phyloP scores from a whole-genome alignment of 768 basidiomycete genomes.

The Tricholomella constricta region DNA sequence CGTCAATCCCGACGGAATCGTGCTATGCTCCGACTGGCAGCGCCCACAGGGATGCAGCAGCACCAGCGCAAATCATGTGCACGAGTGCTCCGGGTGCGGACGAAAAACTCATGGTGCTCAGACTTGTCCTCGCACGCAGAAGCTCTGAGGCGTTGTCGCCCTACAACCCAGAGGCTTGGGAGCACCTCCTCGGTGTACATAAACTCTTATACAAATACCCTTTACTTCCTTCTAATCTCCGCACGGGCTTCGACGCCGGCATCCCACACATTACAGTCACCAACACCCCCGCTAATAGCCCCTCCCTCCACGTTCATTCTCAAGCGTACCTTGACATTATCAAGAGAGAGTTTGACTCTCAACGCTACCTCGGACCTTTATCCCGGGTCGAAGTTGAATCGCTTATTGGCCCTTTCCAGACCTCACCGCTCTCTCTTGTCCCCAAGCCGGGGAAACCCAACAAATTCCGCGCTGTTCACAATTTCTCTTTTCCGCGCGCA shows the following conservation, averaged over 20 bases:
- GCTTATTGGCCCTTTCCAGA: slow-evolving; percentile 40
- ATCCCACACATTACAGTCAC: slow-evolving; percentile 31
- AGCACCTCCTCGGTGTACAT: slow-evolving; percentile 12
- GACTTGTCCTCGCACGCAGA: slow-evolving; percentile 36
- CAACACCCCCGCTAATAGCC: slow-evolving; percentile 31
- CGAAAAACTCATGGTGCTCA: slow-evolving; percentile 38
- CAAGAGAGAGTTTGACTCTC: slow-evolving; percentile 21
- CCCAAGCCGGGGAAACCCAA: slow-evolving; percentile 35
- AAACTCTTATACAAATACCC: slow-evolving; percentile 27
- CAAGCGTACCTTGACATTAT: slow-evolving; percentile 21
- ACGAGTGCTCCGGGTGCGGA: slow-evolving; percentile 47
- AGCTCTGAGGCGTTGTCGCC: slow-evolving; percentile 28
- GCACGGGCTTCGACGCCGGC: slow-evolving; percentile 33
- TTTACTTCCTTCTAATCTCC: slow-evolving; percentile 21
- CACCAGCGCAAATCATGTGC: too few species aligned
- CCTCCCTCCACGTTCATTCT: slow-evolving; percentile 14
- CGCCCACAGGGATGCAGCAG: too few species aligned
- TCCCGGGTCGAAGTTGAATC: slow-evolving; percentile 23
- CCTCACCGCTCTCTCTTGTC: slow-evolving; percentile 35
- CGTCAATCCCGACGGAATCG: too few species aligned
- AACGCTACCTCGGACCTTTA: slow-evolving; percentile 35
- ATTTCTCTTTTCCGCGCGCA: too few species aligned
- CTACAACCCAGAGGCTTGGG: slow-evolving; percentile 33
- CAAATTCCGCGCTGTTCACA: too few species aligned
- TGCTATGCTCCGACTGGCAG: too few species aligned